Conservation (phyloP, 1,139 yeast species). For the Pichia sp. region DNA sequence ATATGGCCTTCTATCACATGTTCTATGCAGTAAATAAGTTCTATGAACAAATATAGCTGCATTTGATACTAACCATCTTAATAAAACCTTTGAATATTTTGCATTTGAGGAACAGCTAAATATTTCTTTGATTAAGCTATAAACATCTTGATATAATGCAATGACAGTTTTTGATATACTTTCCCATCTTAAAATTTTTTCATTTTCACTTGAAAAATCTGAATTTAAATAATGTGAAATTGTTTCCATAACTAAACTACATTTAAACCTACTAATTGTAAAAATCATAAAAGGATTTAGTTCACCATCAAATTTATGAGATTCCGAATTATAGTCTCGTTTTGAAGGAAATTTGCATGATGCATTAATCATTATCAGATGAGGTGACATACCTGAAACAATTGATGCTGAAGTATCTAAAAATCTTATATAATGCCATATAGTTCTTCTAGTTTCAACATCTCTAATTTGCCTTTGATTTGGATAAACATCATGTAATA, state of each 20-base stretch:
- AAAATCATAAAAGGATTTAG: conserved; percentile 16
- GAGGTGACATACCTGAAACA: conserved; percentile 18
- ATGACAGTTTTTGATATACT: conserved; percentile 12
- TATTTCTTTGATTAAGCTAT: conserved; percentile 12
- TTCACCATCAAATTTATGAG: conserved; percentile 14
- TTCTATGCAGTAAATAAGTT: conserved; percentile 13
- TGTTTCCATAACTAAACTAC: conserved; percentile 18
- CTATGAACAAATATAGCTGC: conserved; percentile 12
- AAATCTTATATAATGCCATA: conserved; percentile 17
- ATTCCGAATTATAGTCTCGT: conserved; percentile 12
- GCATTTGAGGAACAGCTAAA: conserved; percentile 11
- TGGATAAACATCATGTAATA: conserved; percentile 16
- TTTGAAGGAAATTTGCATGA: conserved; percentile 17
- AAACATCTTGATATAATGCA: conserved; percentile 16
- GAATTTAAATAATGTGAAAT: conserved; percentile 17
- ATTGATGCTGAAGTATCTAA: conserved; percentile 17
- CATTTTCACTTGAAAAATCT: conserved; percentile 13
- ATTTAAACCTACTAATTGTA: conserved; percentile 15
- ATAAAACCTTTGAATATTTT: conserved; percentile 9
- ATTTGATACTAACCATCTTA: conserved; percentile 15
- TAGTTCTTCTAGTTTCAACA: conserved; percentile 13
- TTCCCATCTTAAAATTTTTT: conserved; percentile 13
- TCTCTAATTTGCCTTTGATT: conserved; percentile 7
- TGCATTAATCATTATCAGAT: conserved; percentile 18
- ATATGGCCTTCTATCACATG: conserved; percentile 13